Evolutionary conservation across 169 alveolate genomes (phyloP).

Genomic region (Perkinsus marinus): DNA sequence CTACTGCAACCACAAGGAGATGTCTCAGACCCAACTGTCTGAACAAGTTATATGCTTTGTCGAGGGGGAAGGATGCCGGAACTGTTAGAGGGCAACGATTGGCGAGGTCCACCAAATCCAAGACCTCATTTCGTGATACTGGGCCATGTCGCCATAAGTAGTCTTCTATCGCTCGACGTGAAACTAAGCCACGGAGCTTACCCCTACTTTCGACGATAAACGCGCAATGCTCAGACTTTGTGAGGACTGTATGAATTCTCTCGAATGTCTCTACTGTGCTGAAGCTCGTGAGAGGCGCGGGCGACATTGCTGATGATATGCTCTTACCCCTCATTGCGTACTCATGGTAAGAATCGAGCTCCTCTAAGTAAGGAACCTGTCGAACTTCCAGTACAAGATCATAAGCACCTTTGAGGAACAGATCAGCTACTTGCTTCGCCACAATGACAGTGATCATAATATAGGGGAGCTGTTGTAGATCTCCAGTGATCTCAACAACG

Average conservation of each 20-base stretch:
- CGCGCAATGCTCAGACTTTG: neutral
- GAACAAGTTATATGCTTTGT: neutral
- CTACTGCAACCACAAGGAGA: neutral
- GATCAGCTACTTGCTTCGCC: neutral
- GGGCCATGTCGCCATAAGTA: neutral
- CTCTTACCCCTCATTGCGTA: neutral
- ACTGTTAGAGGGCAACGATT: neutral
- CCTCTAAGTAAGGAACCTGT: neutral
- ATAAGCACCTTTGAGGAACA: neutral
- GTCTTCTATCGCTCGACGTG: neutral
- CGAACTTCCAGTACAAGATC: neutral
- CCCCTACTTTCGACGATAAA: neutral
- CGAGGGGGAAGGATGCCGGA: neutral
- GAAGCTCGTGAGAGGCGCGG: neutral
- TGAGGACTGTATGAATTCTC: neutral
- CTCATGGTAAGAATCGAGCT: neutral
- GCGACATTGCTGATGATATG: neutral
- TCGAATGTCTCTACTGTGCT: neutral
- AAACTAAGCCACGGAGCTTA: neutral
- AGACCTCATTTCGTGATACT: neutral
- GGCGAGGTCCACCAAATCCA: neutral
- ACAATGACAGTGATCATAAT: neutral
- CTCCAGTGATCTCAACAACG: neutral
- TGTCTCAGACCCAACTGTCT: conserved; percentile 1
- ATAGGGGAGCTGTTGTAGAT: neutral